A percentile compares a stretch with the other conserved stretches of the same genome.
phyloP scores from a whole-genome alignment of 768 basidiomycete genomes.

The Russula brevipes region DNA sequence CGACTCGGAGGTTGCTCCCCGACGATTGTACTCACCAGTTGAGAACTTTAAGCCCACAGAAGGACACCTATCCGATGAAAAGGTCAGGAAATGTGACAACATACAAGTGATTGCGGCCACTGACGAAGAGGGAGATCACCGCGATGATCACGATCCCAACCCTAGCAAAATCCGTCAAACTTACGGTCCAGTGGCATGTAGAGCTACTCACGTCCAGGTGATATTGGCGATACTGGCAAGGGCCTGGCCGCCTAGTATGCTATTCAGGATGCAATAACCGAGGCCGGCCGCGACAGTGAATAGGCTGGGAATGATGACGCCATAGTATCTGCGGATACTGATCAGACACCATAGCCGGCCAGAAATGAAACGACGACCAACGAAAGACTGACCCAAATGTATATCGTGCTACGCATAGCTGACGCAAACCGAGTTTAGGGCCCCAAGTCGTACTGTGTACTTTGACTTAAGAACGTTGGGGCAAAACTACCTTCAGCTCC shows the following conservation, averaged over 20 bases:
- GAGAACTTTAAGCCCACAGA: constrained; percentile 63
- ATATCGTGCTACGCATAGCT: constrained; percentile 73
- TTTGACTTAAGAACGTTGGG: neutral
- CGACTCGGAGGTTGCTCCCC: too few species aligned
- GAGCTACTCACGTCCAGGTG: constrained; percentile 43
- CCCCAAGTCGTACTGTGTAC: constrained; percentile 57
- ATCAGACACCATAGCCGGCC: neutral
- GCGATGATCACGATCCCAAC: constrained; percentile 81
- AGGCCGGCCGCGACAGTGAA: constrained; percentile 48
- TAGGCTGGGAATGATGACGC: constrained; percentile 43
- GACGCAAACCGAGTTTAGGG: constrained; percentile 71
- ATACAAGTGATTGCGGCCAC: neutral
- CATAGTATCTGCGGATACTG: constrained; percentile 46
- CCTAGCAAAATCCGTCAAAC: neutral
- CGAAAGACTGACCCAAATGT: constrained; percentile 44
- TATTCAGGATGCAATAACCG: constrained; percentile 55
- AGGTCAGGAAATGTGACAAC: neutral
- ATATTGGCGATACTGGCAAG: constrained; percentile 48
- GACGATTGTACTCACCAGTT: constrained; percentile 37
- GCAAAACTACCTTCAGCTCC: neutral
- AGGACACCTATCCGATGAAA: constrained; percentile 42
- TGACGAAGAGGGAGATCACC: constrained; percentile 53
- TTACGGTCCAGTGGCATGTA: neutral
- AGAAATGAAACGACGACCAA: constrained; percentile 22
- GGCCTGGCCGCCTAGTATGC: constrained; percentile 61